phyloP scores from a whole-genome alignment of 176 grass and related monocot species.

The Carex kokanica region DNA sequence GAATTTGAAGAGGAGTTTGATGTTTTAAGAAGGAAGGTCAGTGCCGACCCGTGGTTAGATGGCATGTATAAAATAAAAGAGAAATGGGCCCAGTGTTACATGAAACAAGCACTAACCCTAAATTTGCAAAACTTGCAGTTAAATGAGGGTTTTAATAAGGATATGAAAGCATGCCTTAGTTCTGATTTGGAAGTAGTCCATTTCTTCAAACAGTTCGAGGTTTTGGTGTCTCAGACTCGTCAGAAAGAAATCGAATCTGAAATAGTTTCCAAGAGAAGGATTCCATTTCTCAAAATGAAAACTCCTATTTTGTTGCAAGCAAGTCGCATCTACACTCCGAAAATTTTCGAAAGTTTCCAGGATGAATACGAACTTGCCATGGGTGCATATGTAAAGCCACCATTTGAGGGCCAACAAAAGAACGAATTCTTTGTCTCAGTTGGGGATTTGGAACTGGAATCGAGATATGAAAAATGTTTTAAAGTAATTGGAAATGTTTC shows the following conservation, averaged over 20 bases:
- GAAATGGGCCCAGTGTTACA: slow-evolving; percentile 35
- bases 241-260: slow-evolving; percentile 25
- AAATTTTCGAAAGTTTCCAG: slow-evolving; percentile 37
- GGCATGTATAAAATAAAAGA: slow-evolving; percentile 37
- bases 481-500: slow-evolving; percentile 32
- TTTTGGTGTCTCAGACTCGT: slow-evolving; percentile 11
- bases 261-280: slow-evolving; percentile 29
- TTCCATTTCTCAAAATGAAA: slow-evolving; percentile 27
- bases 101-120: slow-evolving; percentile 28
- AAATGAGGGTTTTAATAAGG: slow-evolving; percentile 24
- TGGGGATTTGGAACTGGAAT: slow-evolving; percentile 19
- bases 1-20: slow-evolving; percentile 36
- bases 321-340: slow-evolving; percentile 19
- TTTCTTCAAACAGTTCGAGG: slow-evolving; percentile 35
- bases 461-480: background rate
- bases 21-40: slow-evolving; percentile 31
- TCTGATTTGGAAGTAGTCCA: slow-evolving; percentile 31
- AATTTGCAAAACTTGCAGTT: slow-evolving; percentile 23
- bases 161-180: slow-evolving; percentile 30
- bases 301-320: slow-evolving; percentile 39
- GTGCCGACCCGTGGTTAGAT: slow-evolving; percentile 13
- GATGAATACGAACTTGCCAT: slow-evolving; percentile 38
- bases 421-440: slow-evolving; percentile 27
- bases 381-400: slow-evolving; percentile 11
- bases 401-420: slow-evolving; percentile 11